These are phyloP conservation scores for Conringia planisiliqua DNA, from an alignment of 345 rosid species.

Conservation along the genomic window DNA sequence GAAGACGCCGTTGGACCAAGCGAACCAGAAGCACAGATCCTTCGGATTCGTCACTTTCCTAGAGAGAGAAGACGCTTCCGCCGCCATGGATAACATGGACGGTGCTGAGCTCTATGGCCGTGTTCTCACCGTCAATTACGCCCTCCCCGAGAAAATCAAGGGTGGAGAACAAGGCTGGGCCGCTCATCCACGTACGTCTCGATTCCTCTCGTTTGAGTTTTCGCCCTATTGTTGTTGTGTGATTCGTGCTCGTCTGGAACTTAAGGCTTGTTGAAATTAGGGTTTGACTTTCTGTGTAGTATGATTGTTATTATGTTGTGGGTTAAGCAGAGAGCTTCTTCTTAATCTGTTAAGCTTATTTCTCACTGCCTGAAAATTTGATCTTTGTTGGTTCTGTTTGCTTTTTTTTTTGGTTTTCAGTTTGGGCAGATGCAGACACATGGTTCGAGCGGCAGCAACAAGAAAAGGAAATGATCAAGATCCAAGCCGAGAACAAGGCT, in stretches of 20 bases:
- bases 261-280: background rate
- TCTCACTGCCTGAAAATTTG: background rate
- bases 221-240: background rate
- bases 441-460: constrained; percentile 97
- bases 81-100: constrained; percentile 99
- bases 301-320: background rate
- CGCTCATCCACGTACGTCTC: constrained; percentile 88
- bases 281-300: background rate
- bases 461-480: constrained; percentile 75
- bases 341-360: too few species aligned
- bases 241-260: background rate
- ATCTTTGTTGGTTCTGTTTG: background rate
- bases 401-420: constrained; percentile 57
- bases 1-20: constrained; percentile 91
- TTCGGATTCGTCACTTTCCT: constrained; percentile 97
- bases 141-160: constrained; percentile 92
- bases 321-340: background rate
- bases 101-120: constrained; percentile 98
- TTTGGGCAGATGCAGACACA: constrained; percentile 99
- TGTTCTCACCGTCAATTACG: constrained; percentile 95
- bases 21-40: constrained; percentile 97
- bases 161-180: constrained; percentile 99
- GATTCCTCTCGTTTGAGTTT: background rate
- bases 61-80: constrained; percentile 75
- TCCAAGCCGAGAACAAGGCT: constrained; percentile 81